These are phyloP conservation scores for Umbelopsis sp. DNA, from an alignment of 371 early-diverging fungal genomes.

Conservation along the genomic window DNA sequence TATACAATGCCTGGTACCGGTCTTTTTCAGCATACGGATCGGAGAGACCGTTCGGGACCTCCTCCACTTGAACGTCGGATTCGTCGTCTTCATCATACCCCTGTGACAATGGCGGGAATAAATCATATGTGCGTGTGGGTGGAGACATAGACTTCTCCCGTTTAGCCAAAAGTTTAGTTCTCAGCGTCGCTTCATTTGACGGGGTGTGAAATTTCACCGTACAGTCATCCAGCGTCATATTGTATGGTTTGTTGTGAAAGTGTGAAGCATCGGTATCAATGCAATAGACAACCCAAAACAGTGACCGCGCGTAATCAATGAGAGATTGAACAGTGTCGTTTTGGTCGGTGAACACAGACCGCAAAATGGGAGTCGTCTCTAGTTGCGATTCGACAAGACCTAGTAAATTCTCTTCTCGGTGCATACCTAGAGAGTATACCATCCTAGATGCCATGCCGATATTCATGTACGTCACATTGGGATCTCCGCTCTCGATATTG, in stretches of 20 bases:
- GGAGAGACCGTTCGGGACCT: neutral
- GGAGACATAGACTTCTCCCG: conserved; percentile 11
- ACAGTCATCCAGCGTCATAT: conserved; percentile 35
- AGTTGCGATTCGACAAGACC: neutral
- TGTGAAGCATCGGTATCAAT: conserved; percentile 49
- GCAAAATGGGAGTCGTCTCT: neutral
- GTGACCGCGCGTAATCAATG: conserved; percentile 37
- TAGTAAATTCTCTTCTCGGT: conserved; percentile 36
- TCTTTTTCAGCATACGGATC: conserved; percentile 11
- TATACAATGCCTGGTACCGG: conserved; percentile 38
- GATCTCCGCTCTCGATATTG: conserved; percentile 52
- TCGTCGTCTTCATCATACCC: neutral
- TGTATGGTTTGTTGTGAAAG: conserved; percentile 50
- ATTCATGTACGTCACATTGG: conserved; percentile 44
- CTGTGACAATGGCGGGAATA: conserved; percentile 19
- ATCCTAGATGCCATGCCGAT: conserved; percentile 52
- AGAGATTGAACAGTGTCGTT: conserved; percentile 21
- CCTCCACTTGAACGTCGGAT: neutral
- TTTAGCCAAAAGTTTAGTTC: neutral
- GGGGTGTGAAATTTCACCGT: conserved; percentile 4
- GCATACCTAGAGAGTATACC: conserved; percentile 41
- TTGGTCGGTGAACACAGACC: neutral
- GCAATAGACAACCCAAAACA: conserved; percentile 50
- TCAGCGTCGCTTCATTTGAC: neutral
- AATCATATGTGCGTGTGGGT: conserved; percentile 14